Evolutionary conservation across 768 basidiomycete species (phyloP).

Genomic region (Collybiopsis confluens): DNA sequence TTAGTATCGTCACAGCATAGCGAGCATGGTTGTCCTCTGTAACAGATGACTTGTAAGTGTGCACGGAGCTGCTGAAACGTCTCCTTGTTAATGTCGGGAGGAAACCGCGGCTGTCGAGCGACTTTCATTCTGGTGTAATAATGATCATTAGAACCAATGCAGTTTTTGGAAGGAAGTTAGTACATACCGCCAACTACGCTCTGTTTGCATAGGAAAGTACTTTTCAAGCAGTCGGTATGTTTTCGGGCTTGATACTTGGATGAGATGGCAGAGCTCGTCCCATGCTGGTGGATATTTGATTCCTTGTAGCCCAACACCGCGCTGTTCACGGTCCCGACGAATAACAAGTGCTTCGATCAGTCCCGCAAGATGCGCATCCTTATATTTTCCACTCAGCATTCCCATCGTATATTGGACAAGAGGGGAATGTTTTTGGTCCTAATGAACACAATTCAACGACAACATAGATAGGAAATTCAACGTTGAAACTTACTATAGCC

Average conservation of each 20-base stretch:
- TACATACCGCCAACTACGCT: too few relatives aligned
- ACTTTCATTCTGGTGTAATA: slow-evolving; percentile 12
- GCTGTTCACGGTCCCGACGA: slow-evolving; percentile 12
- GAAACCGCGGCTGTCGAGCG: slow-evolving; percentile 16
- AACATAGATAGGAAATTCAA: too few relatives aligned
- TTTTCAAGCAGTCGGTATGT: too few relatives aligned
- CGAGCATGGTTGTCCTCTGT: too few relatives aligned
- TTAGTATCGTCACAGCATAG: too few relatives aligned
- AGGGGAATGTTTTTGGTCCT: background rate
- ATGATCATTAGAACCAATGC: too few relatives aligned
- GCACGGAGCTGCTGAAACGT: background rate
- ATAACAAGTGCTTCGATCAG: slow-evolving; percentile 19
- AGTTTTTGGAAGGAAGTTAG: too few relatives aligned
- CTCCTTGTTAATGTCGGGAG: background rate
- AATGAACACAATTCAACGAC: too few relatives aligned
- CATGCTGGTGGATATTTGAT: slow-evolving; percentile 24
- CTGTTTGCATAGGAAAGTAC: too few relatives aligned
- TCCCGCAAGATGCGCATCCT: slow-evolving; percentile 17
- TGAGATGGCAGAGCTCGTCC: too few relatives aligned
- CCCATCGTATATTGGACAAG: background rate
- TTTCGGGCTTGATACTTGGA: too few relatives aligned
- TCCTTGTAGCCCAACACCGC: slow-evolving; percentile 22
- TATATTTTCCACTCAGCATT: background rate
- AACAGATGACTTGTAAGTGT: background rate
- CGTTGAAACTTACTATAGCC: too few relatives aligned